Conservation (phyloP, 192 early-diverging fungal genomes). For the Coemansia sp. region DNA sequence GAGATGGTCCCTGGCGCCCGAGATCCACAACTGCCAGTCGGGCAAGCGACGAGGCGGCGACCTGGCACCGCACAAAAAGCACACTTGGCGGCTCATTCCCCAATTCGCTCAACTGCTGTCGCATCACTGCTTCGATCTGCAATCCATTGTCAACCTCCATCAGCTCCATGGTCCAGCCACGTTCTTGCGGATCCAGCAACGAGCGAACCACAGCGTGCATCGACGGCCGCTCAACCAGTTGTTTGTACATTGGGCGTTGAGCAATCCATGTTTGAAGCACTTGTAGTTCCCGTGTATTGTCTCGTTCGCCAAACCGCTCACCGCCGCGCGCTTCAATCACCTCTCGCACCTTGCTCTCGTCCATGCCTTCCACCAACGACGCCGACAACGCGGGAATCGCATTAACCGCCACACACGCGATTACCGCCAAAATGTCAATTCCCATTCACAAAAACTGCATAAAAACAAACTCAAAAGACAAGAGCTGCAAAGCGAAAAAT, state of each 20-base stretch:
- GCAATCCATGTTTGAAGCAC: slow-evolving; percentile 21
- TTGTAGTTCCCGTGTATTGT: slow-evolving; percentile 28
- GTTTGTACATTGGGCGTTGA: no score
- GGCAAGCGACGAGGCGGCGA: neutral
- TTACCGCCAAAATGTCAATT: slow-evolving; percentile 12
- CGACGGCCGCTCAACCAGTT: no score
- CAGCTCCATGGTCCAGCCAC: neutral
- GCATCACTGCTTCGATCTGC: no score
- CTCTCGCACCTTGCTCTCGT: neutral
- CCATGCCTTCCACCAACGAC: neutral
- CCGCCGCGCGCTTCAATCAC: slow-evolving; percentile 28
- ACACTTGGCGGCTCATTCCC: neutral
- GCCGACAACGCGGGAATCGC: slow-evolving; percentile 25
- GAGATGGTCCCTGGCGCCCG: neutral
- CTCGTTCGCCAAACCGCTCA: slow-evolving; percentile 47
- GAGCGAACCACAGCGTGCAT: neutral
- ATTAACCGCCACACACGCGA: slow-evolving; percentile 35
- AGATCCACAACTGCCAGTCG: neutral
- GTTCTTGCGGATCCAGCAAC: neutral
- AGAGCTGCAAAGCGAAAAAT: neutral
- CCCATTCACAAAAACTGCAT: neutral
- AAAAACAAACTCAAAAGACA: neutral
- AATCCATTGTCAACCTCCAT: no score
- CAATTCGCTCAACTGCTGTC: no score
- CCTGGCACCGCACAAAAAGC: neutral